Conservation (phyloP, 306 rosid genomes). For the Begonia masoniana region DNA sequence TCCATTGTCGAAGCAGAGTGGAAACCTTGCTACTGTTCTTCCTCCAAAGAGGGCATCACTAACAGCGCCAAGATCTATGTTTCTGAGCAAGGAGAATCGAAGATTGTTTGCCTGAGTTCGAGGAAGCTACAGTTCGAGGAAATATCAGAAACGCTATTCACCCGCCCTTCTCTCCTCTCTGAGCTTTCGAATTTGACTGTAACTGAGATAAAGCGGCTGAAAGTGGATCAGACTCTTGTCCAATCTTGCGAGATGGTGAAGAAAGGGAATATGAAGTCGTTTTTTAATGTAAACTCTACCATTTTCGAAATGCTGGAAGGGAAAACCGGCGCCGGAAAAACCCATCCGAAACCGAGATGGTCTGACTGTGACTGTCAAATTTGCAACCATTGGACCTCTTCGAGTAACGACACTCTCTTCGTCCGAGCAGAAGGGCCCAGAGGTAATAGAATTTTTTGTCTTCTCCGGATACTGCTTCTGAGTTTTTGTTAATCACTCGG, state of each 20-base stretch:
- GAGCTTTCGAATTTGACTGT: conserved; percentile 51
- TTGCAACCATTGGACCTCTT: conserved; percentile 56
- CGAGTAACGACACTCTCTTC: conserved; percentile 39
- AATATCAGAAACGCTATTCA: conserved; percentile 74
- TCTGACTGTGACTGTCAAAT: conserved; percentile 76
- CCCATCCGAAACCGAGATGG: conserved; percentile 51
- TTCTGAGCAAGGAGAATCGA: conserved; percentile 64
- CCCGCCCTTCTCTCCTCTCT: conserved; percentile 56
- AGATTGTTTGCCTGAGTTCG: conserved; percentile 48
- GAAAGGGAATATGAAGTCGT: conserved; percentile 15
- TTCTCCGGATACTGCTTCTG: too few relatives aligned
- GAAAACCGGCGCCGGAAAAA: conserved; percentile 17
- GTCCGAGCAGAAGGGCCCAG: conserved; percentile 44
- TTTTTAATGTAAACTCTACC: conserved; percentile 42
- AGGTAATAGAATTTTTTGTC: conserved; percentile 19
- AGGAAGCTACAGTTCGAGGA: conserved; percentile 59
- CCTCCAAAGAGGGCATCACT: conserved; percentile 53
- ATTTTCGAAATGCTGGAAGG: conserved; percentile 75
- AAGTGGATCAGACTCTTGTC: conserved; percentile 11
- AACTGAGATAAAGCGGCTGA: conserved; percentile 25
- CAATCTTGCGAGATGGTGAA: too few relatives aligned
- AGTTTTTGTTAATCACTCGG: too few relatives aligned
- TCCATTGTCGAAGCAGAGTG: conserved; percentile 57
- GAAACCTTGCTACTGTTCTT: conserved; percentile 74
- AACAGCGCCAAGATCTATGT: conserved; percentile 70